Conservation (phyloP, 2,329 filamentous ascomycete genomes). For the Volutella citrinella region DNA sequence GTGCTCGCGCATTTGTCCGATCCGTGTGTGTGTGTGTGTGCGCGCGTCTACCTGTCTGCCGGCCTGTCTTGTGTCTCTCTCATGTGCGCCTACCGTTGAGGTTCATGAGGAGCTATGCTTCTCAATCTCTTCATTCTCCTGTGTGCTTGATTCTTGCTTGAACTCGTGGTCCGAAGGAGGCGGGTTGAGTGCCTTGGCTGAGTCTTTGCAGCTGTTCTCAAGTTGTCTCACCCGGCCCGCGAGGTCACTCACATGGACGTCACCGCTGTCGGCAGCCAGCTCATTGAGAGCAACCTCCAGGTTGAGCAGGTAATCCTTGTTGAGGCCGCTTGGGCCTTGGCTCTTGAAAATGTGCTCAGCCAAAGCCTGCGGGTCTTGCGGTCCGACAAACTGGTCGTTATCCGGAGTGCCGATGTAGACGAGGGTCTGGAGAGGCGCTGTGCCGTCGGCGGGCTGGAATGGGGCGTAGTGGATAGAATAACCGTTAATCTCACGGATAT, state of each 20-base stretch:
- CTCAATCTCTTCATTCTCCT: slow-evolving; percentile 30
- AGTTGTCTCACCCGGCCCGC: slow-evolving; percentile 68
- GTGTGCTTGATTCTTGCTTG: slow-evolving; percentile 21
- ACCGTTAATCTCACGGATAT: slow-evolving; percentile 96
- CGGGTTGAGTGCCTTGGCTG: slow-evolving; percentile 9
- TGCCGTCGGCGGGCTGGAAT: slow-evolving; percentile 58
- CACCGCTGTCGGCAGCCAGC: slow-evolving; percentile 72
- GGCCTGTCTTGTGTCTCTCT: slow-evolving; percentile 1
- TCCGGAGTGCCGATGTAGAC: slow-evolving; percentile 94
- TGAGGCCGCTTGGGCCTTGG: slow-evolving; percentile 80
- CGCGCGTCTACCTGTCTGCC: slow-evolving; percentile 3
- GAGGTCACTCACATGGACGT: slow-evolving; percentile 82
- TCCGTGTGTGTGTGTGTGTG: slow-evolving; percentile 8
- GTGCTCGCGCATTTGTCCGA: no score
- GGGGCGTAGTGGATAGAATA: slow-evolving; percentile 91
- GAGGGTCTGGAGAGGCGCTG: slow-evolving; percentile 51
- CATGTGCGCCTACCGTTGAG: slow-evolving; percentile 1
- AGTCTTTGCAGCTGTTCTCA: slow-evolving; percentile 19
- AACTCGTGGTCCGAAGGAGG: slow-evolving; percentile 16
- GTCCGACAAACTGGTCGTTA: slow-evolving; percentile 88
- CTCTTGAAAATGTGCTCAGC: slow-evolving; percentile 78
- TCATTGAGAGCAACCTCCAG: slow-evolving; percentile 72
- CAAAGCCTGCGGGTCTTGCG: slow-evolving; percentile 73
- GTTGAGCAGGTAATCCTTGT: slow-evolving; percentile 83
- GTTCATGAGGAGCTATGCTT: slow-evolving; percentile 6